Base-by-base conservation (phyloP, 176 grass and related monocot species). In the Saccharum spontaneum region DNA sequence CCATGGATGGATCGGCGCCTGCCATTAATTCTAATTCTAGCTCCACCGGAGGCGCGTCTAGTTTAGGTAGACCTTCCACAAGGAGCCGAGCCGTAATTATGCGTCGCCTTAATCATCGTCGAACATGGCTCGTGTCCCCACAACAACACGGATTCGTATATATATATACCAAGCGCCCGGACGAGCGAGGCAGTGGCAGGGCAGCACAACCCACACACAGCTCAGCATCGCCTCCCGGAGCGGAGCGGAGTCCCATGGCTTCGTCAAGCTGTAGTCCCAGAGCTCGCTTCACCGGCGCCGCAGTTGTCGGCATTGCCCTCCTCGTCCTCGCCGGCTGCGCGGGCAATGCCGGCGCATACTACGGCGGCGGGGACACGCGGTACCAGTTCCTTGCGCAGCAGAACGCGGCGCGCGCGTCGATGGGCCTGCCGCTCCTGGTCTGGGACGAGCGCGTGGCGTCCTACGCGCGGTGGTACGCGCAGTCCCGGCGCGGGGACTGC, bases 401-500 rank as follows among this genome's bases (percentile, higher is more conserved):
- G 81, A 97, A 97, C 82, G 69, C 34, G 18, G 88, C 70, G 66
- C 82, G 95, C 10, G 55, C 71, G 43, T 44, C 63, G n/a, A 30
- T 93, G 78, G 81, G 88, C 0, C 75, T 97, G 0, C 76, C 67
- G 17, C 67, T 89, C 20, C 87, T 97, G 74, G 2, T 0, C 37
- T 94, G 95, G 95, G 86, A 91, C 82, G 38, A 81, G 24, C 46
- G 39, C 5, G 90, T 93, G 77, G 95, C 92, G 7, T 38, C 67
- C 6, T 92, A 93, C 78, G 95, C 95, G 66, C 84, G 78, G 77
- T 61, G 52, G 87, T 97, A 93, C 59, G 95, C 92, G 5, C 59
- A 90, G 57, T 33, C 86, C 39, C 73, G 92, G 28, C 83, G 88
- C 67, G 82, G 84, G 15, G 92, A 97, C 87, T 97, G 95, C 85